Percentiles rank a stretch among this genome's conserved stretches.
phyloP scores from a whole-genome alignment of 139 green algal genomes.

The Volvox africanus region DNA sequence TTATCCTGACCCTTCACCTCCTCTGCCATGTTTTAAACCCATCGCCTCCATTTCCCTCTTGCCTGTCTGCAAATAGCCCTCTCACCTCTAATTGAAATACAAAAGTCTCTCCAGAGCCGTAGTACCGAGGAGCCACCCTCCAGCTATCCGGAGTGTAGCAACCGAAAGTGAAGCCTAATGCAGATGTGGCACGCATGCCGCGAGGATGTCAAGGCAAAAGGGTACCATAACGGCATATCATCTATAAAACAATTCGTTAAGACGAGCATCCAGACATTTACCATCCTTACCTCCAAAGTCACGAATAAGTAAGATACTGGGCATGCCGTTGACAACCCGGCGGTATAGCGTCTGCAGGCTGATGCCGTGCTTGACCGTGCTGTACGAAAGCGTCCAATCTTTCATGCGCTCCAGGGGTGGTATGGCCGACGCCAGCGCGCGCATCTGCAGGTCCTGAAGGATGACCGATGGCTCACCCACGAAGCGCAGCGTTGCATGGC shows the following conservation, averaged over 20 bases:
- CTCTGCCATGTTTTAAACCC: no score
- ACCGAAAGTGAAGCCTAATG: constrained; percentile 79
- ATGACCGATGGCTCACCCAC: constrained; percentile 31
- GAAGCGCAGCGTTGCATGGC: constrained; percentile 11
- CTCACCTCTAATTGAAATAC: constrained; percentile 83
- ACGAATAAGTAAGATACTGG: constrained; percentile 61
- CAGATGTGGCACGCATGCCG: background rate
- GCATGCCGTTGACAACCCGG: constrained; percentile 7
- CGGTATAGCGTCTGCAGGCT: constrained; percentile 80
- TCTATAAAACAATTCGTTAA: no score
- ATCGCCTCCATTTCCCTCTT: no score
- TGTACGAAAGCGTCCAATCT: constrained; percentile 54
- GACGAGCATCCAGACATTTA: background rate
- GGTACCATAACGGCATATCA: no score
- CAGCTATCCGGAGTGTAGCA: constrained; percentile 81
- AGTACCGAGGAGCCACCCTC: constrained; percentile 77
- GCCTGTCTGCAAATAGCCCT: no score
- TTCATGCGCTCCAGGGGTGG: constrained; percentile 53
- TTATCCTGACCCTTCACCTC: no score
- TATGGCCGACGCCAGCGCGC: constrained; percentile 42
- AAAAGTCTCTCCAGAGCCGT: constrained; percentile 87
- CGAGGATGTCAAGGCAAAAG: no score
- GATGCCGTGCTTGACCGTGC: constrained; percentile 68
- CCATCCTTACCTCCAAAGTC: constrained; percentile 51
- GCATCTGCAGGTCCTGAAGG: background rate